These are phyloP conservation scores for Penicillium nucicola DNA, from an alignment of 495 filamentous ascomycete species.

Conservation along the genomic window DNA sequence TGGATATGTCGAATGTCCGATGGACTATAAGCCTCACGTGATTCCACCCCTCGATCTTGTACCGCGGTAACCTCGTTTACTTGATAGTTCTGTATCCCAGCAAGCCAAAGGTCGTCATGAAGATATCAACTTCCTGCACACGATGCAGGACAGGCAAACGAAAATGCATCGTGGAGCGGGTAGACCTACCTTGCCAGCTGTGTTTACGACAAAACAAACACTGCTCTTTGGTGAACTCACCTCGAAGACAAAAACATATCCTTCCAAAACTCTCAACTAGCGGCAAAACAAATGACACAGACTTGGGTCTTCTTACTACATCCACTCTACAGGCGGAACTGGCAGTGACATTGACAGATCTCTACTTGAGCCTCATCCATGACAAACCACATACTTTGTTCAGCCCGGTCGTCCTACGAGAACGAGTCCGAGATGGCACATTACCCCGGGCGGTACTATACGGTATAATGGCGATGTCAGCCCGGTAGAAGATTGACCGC, in stretches of 20 bases:
- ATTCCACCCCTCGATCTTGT: neutral
- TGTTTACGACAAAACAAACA: conserved; percentile 4
- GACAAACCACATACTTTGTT: conserved; percentile 30
- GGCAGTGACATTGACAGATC: conserved; percentile 16
- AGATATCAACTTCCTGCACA: conserved; percentile 4
- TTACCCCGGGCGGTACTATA: conserved; percentile 7
- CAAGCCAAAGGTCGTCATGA: neutral
- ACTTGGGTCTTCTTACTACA: no score
- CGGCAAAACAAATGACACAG: neutral
- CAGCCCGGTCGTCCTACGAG: conserved; percentile 10
- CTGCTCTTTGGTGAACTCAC: neutral
- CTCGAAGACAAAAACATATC: neutral
- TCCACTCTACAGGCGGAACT: neutral
- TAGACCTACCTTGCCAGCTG: neutral
- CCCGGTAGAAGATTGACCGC: conserved; percentile 4
- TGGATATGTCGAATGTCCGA: no score
- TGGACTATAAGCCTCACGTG: no score
- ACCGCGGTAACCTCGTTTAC: no score
- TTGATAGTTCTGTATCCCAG: no score
- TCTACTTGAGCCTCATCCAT: conserved; percentile 28
- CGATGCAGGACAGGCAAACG: conserved; percentile 8
- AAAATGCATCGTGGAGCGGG: neutral
- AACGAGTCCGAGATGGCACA: conserved; percentile 4
- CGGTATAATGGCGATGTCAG: conserved; percentile 18
- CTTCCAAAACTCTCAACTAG: neutral